Evolutionary conservation across 192 early-diverging fungal species (phyloP), one percentile per base, ranked within the genome.

Genomic region (Mortierella hygrophila): DNA sequence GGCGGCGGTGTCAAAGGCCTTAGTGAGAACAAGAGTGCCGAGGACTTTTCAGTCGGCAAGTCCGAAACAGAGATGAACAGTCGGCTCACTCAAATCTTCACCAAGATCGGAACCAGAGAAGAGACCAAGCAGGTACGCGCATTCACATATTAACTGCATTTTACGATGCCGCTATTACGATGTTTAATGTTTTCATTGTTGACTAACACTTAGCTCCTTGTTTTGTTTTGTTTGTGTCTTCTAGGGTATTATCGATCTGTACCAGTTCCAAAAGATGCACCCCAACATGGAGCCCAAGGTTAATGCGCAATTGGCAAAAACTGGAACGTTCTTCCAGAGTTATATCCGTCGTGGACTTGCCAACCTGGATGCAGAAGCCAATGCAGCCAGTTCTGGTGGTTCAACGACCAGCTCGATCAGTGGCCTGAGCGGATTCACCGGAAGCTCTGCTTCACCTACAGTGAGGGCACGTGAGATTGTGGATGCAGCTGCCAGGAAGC

Each of bases 201-300:
- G 8, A 65, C 26, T 32, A 32, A 32, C 60, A 29, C 5, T 8
- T n/a, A 65, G 26, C 16, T 1, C 44, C 63, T 32, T 63, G 37
- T 71, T 23, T 57, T n/a, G 8, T 42, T 47, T 55, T 54, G 23
- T 75, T 69, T 77, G 72, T 2, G 26, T 23, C 44, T 26, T 70
- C 7, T 74, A 93, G 91, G 96, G 94, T 47, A 95, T 97, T 71
- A 46, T 88, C 40, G 95, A 96, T 49, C 85, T 97, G 55, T 95
- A 97, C 84, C 90, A 92, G 73, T 94, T 97, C 85, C 93, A 94
- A 77, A 94, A 96, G 80, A 82, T 88, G 75, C 91, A 96, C 82
- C 96, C 95, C 41, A 88, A 92, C 44, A 89, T 90, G 54, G 92
- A 95, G 72, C 71, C 76, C 16, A 90, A 92, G 74, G 91, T 97